Conservation (phyloP, 345 rosid species). For the Gossypium anomalum region DNA sequence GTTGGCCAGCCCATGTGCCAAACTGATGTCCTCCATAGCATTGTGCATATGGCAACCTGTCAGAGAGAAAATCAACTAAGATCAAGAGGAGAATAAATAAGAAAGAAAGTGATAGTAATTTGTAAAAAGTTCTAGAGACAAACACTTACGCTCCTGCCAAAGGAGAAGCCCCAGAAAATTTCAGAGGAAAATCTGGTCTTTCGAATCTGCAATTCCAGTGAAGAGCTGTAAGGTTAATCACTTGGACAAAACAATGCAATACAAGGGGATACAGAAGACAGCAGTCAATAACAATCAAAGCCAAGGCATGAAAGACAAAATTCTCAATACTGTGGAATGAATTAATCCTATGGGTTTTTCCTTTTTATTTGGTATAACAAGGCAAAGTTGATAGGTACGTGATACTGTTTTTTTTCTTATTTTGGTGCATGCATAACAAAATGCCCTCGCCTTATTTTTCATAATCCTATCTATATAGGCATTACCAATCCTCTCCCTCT, state of each 20-base stretch:
- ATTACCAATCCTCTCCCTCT: neutral
- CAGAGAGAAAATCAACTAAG: slow-evolving; percentile 15
- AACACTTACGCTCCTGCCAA: slow-evolving; percentile 72
- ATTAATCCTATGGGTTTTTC: neutral
- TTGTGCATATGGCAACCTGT: slow-evolving; percentile 82
- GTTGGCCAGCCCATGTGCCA: slow-evolving; percentile 98
- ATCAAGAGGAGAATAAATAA: neutral
- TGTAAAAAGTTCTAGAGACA: slow-evolving; percentile 4
- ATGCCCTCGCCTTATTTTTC: neutral
- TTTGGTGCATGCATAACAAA: neutral
- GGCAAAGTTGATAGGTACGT: neutral
- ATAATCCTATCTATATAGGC: neutral
- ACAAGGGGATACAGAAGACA: neutral
- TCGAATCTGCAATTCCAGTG: slow-evolving; percentile 57
- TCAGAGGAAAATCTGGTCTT: slow-evolving; percentile 75
- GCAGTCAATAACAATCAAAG: neutral
- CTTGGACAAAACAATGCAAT: neutral
- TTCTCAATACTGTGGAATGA: neutral
- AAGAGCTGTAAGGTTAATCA: neutral
- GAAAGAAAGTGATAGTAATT: neutral
- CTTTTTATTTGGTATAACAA: neutral
- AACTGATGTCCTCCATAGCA: slow-evolving; percentile 98
- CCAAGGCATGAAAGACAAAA: neutral
- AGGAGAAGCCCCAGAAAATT: slow-evolving; percentile 70
- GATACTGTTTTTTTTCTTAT: neutral